Evolutionary conservation across 345 rosid species (phyloP).

Genomic region (Theobroma cacao): DNA sequence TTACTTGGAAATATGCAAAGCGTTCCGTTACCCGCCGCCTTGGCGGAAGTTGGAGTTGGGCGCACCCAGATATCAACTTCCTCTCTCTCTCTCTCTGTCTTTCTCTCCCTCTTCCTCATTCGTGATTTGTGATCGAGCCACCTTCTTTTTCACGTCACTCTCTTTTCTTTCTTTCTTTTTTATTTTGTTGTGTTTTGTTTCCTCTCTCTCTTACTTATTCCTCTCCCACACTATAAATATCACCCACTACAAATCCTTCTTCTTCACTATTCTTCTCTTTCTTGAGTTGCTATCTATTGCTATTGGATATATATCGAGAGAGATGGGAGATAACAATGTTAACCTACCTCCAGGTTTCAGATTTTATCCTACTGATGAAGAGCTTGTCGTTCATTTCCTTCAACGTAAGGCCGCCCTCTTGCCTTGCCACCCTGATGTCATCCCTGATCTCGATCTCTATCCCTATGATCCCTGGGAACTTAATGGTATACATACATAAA

Average conservation of each 20-base stretch:
- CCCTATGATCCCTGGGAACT: conserved; percentile 97
- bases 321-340: conserved; percentile 41
- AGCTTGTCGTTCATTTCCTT: conserved; percentile 93
- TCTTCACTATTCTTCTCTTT: conserved; percentile 5
- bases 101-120: no score
- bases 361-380: conserved; percentile 84
- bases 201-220: conserved; percentile 10
- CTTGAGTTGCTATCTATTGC: not conserved
- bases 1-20: conserved; percentile 29
- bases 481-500: conserved; percentile 44
- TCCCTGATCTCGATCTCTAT: conserved; percentile 88
- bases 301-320: no score
- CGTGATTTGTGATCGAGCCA: conserved; percentile 16
- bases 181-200: not conserved
- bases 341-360: conserved; percentile 93
- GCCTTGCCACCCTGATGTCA: conserved; percentile 91
- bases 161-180: not conserved
- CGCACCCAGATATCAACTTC: conserved; percentile 6
- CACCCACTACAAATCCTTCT: conserved; percentile 18
- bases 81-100: no score
- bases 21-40: conserved; percentile 34
- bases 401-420: conserved; percentile 81
- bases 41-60: not conserved
- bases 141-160: conserved; percentile 55
- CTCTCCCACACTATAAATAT: conserved; percentile 24